phyloP scores from a whole-genome alignment of 495 filamentous ascomycete genomes.

The Staphylotrichum tortipilum region DNA sequence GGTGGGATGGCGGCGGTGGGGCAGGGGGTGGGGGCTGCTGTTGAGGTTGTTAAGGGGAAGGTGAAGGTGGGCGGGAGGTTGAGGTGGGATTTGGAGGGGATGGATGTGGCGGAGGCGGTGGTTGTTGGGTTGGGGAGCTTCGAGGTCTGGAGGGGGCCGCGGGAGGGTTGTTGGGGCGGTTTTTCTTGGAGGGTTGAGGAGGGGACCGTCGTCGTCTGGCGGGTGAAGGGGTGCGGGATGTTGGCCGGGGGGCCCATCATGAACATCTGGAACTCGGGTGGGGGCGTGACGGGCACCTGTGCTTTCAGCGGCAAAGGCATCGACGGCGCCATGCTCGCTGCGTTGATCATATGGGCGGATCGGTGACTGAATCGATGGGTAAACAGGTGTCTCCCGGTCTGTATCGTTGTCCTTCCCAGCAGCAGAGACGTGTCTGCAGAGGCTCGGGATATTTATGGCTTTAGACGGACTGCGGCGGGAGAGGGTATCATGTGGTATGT shows the following conservation, averaged over 20 bases:
- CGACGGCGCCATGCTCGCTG: constrained; percentile 17
- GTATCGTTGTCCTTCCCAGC: no score
- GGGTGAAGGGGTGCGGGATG: constrained; percentile 1
- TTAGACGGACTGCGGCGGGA: no score
- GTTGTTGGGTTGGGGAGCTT: neutral
- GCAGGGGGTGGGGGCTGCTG: no score
- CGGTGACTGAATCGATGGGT: neutral
- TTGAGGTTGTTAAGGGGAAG: neutral
- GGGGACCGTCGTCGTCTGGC: constrained; percentile 2
- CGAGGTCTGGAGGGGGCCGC: neutral
- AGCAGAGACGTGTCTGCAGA: no score
- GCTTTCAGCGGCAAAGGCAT: constrained; percentile 19
- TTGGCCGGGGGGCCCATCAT: constrained; percentile 12
- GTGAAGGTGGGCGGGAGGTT: no score
- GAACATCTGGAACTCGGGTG: constrained; percentile 25
- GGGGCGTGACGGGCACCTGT: constrained; percentile 23
- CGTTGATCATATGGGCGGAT: neutral
- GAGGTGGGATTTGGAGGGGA: neutral
- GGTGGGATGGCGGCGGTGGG: neutral
- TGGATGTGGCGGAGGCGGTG: neutral
- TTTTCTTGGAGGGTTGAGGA: neutral
- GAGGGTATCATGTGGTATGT: neutral
- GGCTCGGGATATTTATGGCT: no score
- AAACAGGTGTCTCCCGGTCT: no score
- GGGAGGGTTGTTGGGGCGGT: constrained; percentile 1